These are phyloP conservation scores for Eragrostis curvula DNA, from an alignment of 176 grass and related monocot genomes.

Conservation along the genomic window DNA sequence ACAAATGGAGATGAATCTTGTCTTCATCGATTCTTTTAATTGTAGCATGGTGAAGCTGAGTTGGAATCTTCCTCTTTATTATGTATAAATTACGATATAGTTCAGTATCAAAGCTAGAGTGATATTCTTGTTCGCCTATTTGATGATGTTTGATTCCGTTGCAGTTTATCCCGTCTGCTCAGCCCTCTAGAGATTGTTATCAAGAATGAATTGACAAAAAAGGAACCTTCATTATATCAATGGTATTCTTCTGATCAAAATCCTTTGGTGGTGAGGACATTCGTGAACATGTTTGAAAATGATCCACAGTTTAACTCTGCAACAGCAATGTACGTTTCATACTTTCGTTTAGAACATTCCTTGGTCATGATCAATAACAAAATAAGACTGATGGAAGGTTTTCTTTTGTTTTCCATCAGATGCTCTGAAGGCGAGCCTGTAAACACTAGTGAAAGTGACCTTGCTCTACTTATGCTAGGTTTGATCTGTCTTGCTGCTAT, in stretches of 20 bases:
- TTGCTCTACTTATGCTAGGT: conserved; percentile 90
- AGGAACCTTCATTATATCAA: conserved; percentile 67
- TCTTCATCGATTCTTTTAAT: background rate
- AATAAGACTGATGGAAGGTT: background rate
- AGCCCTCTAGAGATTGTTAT: conserved; percentile 75
- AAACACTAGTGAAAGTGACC: conserved; percentile 69
- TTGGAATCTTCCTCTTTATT: conserved; percentile 13
- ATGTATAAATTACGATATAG: background rate
- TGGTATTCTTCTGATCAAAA: conserved; percentile 89
- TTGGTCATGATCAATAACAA: conserved; percentile 20
- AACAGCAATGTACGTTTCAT: conserved; percentile 66
- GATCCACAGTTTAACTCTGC: conserved; percentile 76
- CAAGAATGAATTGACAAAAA: conserved; percentile 71
- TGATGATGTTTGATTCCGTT: conserved; percentile 36
- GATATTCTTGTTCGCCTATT: background rate
- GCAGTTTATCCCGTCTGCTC: conserved; percentile 77
- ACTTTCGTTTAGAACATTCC: conserved; percentile 21
- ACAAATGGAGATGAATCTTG: conserved; percentile 29
- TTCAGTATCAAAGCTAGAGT: conserved; percentile 5
- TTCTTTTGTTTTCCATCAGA: conserved; percentile 54
- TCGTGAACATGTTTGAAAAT: conserved; percentile 88
- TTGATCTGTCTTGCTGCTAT: conserved; percentile 94
- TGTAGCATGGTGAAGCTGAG: background rate
- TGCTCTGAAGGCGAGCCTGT: conserved; percentile 54
- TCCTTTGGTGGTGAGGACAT: conserved; percentile 80